A percentile compares a stretch with the other conserved stretches of the same genome.
Conservation (phyloP, 176 grass and related monocot species). For the Carex scoparia region DNA sequence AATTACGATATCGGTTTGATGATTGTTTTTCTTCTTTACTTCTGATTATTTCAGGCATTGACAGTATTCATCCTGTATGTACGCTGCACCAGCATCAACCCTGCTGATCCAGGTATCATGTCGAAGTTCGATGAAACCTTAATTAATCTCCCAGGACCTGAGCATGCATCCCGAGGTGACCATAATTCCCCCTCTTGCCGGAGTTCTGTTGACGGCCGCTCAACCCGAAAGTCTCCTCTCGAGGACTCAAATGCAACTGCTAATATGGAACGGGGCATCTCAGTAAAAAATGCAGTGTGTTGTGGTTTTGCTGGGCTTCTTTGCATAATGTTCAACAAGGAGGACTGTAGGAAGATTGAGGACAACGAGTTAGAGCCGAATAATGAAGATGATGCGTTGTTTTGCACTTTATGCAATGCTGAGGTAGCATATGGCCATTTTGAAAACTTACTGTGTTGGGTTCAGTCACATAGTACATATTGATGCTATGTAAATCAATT, state of each 20-base stretch:
- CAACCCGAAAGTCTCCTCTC: slow-evolving; percentile 44
- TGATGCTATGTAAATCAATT: not conserved
- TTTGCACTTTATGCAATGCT: slow-evolving; percentile 96
- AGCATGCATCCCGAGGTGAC: slow-evolving; percentile 33
- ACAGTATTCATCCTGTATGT: slow-evolving; percentile 94
- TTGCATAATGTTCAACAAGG: slow-evolving; percentile 81
- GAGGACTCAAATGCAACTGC: slow-evolving; percentile 30
- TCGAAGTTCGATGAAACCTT: slow-evolving; percentile 78
- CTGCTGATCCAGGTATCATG: slow-evolving; percentile 98
- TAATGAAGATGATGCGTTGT: slow-evolving; percentile 77
- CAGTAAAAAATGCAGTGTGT: slow-evolving; percentile 54
- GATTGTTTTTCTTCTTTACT: slow-evolving; percentile 19
- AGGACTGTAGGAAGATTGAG: slow-evolving; percentile 76
- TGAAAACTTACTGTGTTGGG: not conserved
- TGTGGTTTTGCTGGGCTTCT: slow-evolving; percentile 67
- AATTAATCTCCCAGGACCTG: slow-evolving; percentile 47
- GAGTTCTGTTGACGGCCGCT: slow-evolving; percentile 69
- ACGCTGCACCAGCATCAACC: slow-evolving; percentile 97
- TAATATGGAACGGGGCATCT: slow-evolving; percentile 17
- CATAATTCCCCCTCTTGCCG: slow-evolving; percentile 57
- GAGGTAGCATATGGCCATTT: slow-evolving; percentile 49
- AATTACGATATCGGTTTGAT: slow-evolving; percentile 5
- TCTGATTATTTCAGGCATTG: slow-evolving; percentile 54
- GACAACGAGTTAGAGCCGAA: slow-evolving; percentile 58
- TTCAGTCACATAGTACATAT: not conserved